Evolutionary conservation across 169 alveolate genomes (phyloP).

Genomic region (Plasmodium inui): DNA sequence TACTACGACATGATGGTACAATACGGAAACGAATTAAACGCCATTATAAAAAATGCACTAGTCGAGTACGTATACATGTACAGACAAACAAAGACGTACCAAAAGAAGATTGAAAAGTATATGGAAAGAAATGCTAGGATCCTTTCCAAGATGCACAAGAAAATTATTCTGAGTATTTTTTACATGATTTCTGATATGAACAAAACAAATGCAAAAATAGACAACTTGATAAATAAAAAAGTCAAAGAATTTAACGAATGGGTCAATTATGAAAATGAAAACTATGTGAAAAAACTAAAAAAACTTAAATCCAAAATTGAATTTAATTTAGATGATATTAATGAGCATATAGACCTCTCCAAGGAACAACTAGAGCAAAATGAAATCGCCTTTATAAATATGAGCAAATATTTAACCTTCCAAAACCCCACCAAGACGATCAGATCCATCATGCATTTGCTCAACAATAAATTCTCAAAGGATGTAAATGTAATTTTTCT

Average conservation of each 20-base stretch:
- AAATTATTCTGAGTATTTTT: constrained; percentile 44
- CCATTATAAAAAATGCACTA: constrained; percentile 22
- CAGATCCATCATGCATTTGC: constrained; percentile 42
- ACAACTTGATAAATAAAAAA: constrained; percentile 36
- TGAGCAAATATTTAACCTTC: constrained; percentile 62
- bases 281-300: constrained; percentile 22
- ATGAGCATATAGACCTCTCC: constrained; percentile 43
- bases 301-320: constrained; percentile 34
- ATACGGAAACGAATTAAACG: constrained; percentile 63
- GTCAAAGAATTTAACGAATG: constrained; percentile 57
- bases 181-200: constrained; percentile 71
- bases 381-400: constrained; percentile 47
- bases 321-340: constrained; percentile 60
- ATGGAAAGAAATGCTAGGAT: constrained; percentile 55
- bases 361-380: constrained; percentile 38
- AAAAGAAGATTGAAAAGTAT: constrained; percentile 41
- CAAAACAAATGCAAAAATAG: constrained; percentile 65
- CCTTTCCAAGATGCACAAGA: constrained; percentile 70
- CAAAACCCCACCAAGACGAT: constrained; percentile 54
- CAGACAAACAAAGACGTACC: constrained; percentile 27
- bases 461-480: constrained; percentile 34
- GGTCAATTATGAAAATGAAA: constrained; percentile 28
- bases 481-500: constrained; percentile 45
- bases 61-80: constrained; percentile 55
- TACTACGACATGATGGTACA: constrained; percentile 52